A percentile compares a stretch with the other conserved stretches of the same genome.
Conservation (phyloP, 352 stramenopile genomes). For the Phytophthora cactorum region DNA sequence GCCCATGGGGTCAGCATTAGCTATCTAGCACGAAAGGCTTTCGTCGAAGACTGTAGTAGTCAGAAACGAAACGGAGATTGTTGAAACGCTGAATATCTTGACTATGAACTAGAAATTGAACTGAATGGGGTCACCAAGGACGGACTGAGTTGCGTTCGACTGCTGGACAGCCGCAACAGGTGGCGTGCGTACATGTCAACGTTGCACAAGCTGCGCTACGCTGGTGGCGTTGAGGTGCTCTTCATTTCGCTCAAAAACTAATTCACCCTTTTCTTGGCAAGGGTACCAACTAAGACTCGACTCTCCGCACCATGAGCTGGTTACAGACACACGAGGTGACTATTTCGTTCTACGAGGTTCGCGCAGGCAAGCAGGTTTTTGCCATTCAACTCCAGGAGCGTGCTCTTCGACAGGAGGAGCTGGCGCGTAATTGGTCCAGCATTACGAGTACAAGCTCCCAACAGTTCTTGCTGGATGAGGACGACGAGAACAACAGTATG, state of each 20-base stretch:
- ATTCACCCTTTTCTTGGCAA: slow-evolving; percentile 28
- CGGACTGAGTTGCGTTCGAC: slow-evolving; percentile 16
- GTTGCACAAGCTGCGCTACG: slow-evolving; percentile 1
- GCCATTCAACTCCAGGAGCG: slow-evolving; percentile 48
- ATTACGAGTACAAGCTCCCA: slow-evolving; percentile 38
- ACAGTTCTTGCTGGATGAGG: slow-evolving; percentile 23
- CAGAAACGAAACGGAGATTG: slow-evolving; percentile 23
- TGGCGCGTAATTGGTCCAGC: slow-evolving; percentile 36
- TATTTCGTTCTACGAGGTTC: slow-evolving; percentile 52
- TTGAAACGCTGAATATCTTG: slow-evolving; percentile 28
- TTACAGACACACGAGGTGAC: slow-evolving; percentile 55
- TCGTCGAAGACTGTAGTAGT: slow-evolving; percentile 15
- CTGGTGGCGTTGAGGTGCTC: background rate
- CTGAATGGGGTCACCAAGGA: slow-evolving; percentile 16
- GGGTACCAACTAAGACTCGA: slow-evolving; percentile 12
- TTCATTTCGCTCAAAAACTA: slow-evolving; percentile 26
- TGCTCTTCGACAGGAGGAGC: slow-evolving; percentile 31
- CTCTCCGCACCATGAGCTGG: slow-evolving; percentile 52
- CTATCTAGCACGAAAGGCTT: background rate
- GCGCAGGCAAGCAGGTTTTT: slow-evolving; percentile 55
- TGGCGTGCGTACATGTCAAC: slow-evolving; percentile 17
- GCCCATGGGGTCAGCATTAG: background rate
- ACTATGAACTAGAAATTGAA: slow-evolving; percentile 10
- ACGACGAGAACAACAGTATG: slow-evolving; percentile 26
- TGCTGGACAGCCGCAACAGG: slow-evolving; percentile 25